A percentile compares a stretch with the other conserved stretches of the same genome.
phyloP scores from a whole-genome alignment of 2,329 filamentous ascomycete species.

The Clonostachys chloroleuca region DNA sequence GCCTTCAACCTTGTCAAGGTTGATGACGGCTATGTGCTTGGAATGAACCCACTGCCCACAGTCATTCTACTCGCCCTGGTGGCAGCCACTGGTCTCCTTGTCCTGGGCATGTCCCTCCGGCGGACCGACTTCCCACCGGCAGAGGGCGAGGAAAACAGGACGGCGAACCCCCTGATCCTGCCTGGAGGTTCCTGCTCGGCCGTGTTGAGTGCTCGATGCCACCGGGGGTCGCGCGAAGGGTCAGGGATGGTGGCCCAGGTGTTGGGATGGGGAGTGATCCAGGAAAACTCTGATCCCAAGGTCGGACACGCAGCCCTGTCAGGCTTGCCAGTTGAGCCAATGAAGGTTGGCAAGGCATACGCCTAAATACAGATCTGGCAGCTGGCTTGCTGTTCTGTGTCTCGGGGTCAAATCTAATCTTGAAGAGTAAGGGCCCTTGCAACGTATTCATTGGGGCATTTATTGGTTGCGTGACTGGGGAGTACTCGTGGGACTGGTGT shows the following conservation, averaged over 20 bases:
- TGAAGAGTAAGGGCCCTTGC: no score
- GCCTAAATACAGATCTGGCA: conserved; percentile 5
- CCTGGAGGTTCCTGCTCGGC: conserved; percentile 44
- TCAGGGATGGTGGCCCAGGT: conserved; percentile 25
- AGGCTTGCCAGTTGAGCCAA: conserved; percentile 18
- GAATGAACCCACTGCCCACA: conserved; percentile 36
- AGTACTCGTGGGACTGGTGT: no score
- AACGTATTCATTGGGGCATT: no score
- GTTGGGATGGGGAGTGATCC: conserved; percentile 41
- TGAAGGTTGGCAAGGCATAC: conserved; percentile 17
- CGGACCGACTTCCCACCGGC: conserved; percentile 25
- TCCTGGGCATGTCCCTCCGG: conserved; percentile 32
- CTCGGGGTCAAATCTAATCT: no score
- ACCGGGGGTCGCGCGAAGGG: conserved; percentile 22
- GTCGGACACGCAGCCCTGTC: conserved; percentile 41
- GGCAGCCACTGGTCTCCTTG: conserved; percentile 19
- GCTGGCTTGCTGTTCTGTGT: no score
- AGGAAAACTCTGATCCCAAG: conserved; percentile 19
- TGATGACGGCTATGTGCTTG: conserved; percentile 22
- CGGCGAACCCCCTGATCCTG: conserved; percentile 41
- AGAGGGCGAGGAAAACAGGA: conserved; percentile 24
- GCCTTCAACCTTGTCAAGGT: conserved; percentile 29
- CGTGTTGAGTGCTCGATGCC: conserved; percentile 45
- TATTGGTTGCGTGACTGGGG: no score
- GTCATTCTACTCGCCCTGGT: conserved; percentile 34